phyloP scores from a whole-genome alignment of 2,329 filamentous ascomycete species.

The Coniochaeta prunicola region DNA sequence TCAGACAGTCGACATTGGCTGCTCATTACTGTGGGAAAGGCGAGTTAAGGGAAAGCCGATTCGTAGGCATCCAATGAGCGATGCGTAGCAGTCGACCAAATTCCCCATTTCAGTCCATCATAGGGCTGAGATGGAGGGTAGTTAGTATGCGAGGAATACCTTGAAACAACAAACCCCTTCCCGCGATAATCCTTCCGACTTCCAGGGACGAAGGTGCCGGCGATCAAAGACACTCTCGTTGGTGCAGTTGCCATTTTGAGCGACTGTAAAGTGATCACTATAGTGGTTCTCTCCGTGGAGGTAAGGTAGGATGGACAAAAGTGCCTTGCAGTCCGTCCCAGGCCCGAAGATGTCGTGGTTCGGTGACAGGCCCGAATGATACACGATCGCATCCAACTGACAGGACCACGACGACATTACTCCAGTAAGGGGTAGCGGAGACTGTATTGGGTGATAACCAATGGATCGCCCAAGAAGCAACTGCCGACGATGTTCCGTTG shows the following conservation, averaged over 20 bases:
- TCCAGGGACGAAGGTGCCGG: background rate
- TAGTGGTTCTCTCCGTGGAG: too few species aligned
- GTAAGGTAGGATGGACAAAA: background rate
- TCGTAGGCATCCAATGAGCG: background rate
- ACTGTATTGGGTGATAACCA: background rate
- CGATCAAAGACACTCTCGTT: too few species aligned
- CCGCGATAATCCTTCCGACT: background rate
- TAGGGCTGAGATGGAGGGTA: background rate
- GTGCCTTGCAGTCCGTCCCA: background rate
- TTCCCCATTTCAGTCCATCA: background rate
- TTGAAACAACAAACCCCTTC: background rate
- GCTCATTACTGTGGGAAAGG: background rate
- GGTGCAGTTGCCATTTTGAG: too few species aligned
- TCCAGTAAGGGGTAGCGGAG: background rate
- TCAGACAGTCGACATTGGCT: background rate
- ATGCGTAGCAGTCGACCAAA: background rate
- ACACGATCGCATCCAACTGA: background rate
- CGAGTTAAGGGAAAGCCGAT: background rate
- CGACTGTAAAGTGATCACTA: background rate
- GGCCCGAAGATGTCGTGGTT: background rate
- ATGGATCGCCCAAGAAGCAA: background rate
- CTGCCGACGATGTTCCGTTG: background rate
- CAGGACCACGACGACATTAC: background rate
- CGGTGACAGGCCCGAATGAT: background rate
- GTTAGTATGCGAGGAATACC: background rate